Evolutionary conservation across 169 alveolate genomes (phyloP).

Genomic region (Plasmodium cynomolgi): DNA sequence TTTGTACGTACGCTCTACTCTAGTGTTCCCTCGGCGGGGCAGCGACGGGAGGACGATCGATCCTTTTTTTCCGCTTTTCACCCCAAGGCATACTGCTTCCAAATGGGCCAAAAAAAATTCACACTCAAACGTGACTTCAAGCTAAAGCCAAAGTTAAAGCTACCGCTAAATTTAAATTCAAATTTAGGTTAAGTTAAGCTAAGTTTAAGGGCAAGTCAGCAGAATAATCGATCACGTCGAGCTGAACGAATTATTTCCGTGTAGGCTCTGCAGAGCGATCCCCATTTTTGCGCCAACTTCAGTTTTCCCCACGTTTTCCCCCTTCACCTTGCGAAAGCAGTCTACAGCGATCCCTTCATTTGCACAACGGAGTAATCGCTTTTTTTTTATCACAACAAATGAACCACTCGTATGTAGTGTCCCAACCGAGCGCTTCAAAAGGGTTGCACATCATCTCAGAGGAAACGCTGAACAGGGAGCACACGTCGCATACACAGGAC

Average conservation of each 20-base stretch:
- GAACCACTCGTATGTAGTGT: background rate
- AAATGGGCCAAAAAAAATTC: background rate
- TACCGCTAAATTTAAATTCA: background rate
- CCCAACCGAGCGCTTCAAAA: background rate
- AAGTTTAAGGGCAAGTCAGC: no score
- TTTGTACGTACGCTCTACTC: background rate
- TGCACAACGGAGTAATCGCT: background rate
- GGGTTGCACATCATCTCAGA: background rate
- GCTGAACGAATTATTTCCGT: background rate
- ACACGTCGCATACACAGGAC: no score
- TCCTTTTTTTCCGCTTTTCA: background rate
- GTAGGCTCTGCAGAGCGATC: background rate
- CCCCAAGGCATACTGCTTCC: background rate
- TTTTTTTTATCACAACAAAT: background rate
- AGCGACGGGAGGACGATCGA: background rate
- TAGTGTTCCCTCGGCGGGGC: background rate
- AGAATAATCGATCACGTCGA: background rate
- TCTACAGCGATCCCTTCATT: background rate
- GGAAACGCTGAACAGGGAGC: no score
- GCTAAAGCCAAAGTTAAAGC: background rate
- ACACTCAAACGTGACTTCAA: background rate
- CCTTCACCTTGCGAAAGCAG: no score
- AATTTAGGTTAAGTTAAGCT: background rate
- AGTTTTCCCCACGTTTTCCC: no score
- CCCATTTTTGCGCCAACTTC: no score